These are phyloP conservation scores for Fonsecaea pugnacius DNA, from an alignment of 2,329 filamentous ascomycete genomes.

Conservation along the genomic window DNA sequence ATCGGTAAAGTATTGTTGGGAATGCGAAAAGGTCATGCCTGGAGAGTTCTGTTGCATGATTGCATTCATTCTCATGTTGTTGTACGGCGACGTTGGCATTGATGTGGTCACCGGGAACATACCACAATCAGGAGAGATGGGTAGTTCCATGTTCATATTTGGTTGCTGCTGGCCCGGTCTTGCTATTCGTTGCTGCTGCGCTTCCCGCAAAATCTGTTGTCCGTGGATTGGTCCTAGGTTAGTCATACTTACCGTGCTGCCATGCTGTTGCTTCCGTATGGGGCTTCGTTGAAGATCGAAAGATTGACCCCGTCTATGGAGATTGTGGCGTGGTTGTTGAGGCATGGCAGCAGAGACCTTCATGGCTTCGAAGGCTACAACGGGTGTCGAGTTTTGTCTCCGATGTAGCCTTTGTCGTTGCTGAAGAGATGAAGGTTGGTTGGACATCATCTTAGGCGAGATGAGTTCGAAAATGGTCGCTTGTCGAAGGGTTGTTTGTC, in stretches of 20 bases:
- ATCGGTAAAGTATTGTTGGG: constrained; percentile 34
- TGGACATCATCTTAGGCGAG: constrained; percentile 80
- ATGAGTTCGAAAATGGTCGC: constrained; percentile 65
- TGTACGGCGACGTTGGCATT: constrained; percentile 31
- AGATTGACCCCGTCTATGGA: constrained; percentile 78
- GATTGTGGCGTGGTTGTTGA: constrained; percentile 57
- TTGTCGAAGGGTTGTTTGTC: constrained; percentile 52
- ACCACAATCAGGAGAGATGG: constrained; percentile 45
- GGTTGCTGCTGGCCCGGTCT: constrained; percentile 68
- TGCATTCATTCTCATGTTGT: constrained; percentile 39
- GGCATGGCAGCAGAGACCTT: constrained; percentile 65
- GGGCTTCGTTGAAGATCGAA: constrained; percentile 56
- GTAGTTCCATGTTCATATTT: constrained; percentile 40
- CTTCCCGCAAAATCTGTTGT: constrained; percentile 86
- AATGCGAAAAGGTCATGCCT: constrained; percentile 34
- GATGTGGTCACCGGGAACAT: constrained; percentile 32
- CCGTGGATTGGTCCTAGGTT: constrained; percentile 61
- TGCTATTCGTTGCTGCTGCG: constrained; percentile 84
- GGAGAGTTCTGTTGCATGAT: constrained; percentile 34
- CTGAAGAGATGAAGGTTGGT: constrained; percentile 72
- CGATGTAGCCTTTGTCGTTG: constrained; percentile 76
- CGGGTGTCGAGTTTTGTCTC: constrained; percentile 83
- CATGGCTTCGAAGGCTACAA: constrained; percentile 72
- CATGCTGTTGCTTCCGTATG: constrained; percentile 35
- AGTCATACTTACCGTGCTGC: constrained; percentile 54